Conservation (phyloP, 805 yeast species). For the Nakazawaea holstii region DNA sequence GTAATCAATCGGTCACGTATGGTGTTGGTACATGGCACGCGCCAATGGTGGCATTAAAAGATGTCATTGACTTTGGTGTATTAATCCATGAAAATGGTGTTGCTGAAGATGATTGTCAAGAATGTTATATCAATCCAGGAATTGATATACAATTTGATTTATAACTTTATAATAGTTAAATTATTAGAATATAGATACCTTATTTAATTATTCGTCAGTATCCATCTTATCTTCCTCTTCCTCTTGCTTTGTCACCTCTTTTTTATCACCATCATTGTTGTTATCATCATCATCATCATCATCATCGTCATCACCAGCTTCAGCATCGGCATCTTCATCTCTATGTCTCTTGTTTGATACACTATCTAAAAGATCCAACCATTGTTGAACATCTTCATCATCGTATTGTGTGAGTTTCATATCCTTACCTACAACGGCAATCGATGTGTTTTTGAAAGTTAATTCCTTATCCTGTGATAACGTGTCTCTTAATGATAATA, state of each 20-base stretch:
- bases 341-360: slow-evolving; percentile 52
- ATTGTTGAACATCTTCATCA: slow-evolving; percentile 78
- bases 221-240: slow-evolving; percentile 11
- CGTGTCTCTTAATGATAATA: slow-evolving; percentile 89
- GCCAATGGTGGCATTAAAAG: slow-evolving; percentile 84
- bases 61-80: slow-evolving; percentile 78
- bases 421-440: slow-evolving; percentile 88
- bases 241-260: neutral
- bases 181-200: slow-evolving; percentile 19
- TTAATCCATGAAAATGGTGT: slow-evolving; percentile 80
- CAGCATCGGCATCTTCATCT: slow-evolving; percentile 27
- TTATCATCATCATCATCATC: slow-evolving; percentile 25
- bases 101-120: slow-evolving; percentile 76
- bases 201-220: slow-evolving; percentile 30
- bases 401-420: slow-evolving; percentile 73
- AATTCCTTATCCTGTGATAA: slow-evolving; percentile 91
- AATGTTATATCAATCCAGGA: slow-evolving; percentile 65
- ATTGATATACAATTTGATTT: slow-evolving; percentile 27
- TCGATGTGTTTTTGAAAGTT: slow-evolving; percentile 76
- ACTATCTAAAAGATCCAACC: slow-evolving; percentile 73
- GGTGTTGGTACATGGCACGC: slow-evolving; percentile 92
- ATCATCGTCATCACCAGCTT: slow-evolving; percentile 21
- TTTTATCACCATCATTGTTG: slow-evolving; percentile 19
- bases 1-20: slow-evolving; percentile 87
- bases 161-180: neutral